A percentile compares a stretch with the other conserved stretches of the same genome.
Evolutionary conservation across 441 rosid species (phyloP).

Genomic region (Aquilaria agallochum): DNA sequence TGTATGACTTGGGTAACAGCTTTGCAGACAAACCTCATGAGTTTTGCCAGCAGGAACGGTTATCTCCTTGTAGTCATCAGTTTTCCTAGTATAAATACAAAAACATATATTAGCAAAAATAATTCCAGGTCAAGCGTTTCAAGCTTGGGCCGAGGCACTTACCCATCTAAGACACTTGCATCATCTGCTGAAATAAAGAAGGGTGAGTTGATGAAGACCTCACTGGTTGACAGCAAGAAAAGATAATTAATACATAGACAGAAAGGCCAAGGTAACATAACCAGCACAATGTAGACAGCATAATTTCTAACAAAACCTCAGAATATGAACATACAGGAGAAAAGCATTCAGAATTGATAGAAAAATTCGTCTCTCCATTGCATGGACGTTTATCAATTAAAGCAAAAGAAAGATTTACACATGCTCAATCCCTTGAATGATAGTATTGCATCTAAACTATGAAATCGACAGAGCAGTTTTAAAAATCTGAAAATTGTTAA

Average conservation of each 20-base stretch:
- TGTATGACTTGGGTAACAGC: constrained; percentile 1
- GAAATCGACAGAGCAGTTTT: too few species aligned
- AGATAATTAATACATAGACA: constrained; percentile 8
- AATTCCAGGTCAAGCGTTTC: constrained; percentile 12
- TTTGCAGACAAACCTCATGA: constrained; percentile 60
- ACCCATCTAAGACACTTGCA: constrained; percentile 71
- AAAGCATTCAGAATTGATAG: too few species aligned
- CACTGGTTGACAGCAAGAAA: constrained; percentile 40
- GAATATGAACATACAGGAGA: too few species aligned
- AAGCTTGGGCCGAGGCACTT: constrained; percentile 21
- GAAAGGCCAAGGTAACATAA: background rate
- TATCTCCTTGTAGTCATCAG: constrained; percentile 85
- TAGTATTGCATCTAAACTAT: too few species aligned
- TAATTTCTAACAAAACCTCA: too few species aligned
- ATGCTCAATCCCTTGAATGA: too few species aligned
- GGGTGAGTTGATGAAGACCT: constrained; percentile 86
- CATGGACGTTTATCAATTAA: too few species aligned
- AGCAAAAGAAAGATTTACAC: too few species aligned
- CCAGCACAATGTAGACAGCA: too few species aligned
- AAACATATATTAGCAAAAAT: constrained; percentile 14
- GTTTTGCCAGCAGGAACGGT: constrained; percentile 74
- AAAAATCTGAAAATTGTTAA: too few species aligned
- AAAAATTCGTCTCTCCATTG: too few species aligned
- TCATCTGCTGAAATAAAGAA: constrained; percentile 90
- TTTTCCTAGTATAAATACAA: constrained; percentile 42